Conservation (phyloP, 2,329 filamentous ascomycete species). For the Ceratocystis lukuohia region DNA sequence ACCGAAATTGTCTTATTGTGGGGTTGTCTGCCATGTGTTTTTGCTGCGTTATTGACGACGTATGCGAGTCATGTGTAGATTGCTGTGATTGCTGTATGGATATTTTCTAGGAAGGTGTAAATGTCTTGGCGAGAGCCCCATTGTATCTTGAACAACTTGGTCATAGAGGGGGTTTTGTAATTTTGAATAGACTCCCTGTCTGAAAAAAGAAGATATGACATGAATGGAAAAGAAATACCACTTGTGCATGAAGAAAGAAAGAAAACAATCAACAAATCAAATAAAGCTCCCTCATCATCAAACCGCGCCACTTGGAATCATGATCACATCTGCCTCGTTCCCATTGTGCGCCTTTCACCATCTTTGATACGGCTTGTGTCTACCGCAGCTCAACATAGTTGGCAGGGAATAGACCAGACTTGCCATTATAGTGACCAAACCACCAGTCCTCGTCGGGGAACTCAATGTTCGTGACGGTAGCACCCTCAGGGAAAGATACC, state of each 20-base stretch:
- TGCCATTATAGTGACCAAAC: constrained; percentile 74
- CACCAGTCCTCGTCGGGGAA: constrained; percentile 99
- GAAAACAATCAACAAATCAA: not conserved
- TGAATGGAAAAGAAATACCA: constrained; percentile 5
- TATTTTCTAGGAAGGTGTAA: constrained; percentile 19
- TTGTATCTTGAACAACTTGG: too few relatives aligned
- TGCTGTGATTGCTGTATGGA: constrained; percentile 31
- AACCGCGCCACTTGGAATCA: not conserved
- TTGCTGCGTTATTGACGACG: constrained; percentile 38
- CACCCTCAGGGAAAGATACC: constrained; percentile 76
- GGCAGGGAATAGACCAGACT: constrained; percentile 69
- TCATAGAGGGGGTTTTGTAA: too few relatives aligned
- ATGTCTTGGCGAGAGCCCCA: too few relatives aligned
- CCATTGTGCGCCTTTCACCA: not conserved
- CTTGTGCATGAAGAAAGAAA: not conserved
- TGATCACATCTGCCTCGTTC: not conserved
- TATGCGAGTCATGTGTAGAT: constrained; percentile 36
- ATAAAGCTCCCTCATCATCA: constrained; percentile 2
- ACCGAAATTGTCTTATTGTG: constrained; percentile 29
- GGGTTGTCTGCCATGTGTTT: constrained; percentile 35
- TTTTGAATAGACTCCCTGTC: not conserved
- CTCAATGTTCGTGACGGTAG: constrained; percentile 68
- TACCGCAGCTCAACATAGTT: constrained; percentile 49
- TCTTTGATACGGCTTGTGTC: not conserved
- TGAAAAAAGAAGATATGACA: not conserved